Conservation (phyloP, 768 basidiomycete species). For the Mrakia hoshinonis region DNA sequence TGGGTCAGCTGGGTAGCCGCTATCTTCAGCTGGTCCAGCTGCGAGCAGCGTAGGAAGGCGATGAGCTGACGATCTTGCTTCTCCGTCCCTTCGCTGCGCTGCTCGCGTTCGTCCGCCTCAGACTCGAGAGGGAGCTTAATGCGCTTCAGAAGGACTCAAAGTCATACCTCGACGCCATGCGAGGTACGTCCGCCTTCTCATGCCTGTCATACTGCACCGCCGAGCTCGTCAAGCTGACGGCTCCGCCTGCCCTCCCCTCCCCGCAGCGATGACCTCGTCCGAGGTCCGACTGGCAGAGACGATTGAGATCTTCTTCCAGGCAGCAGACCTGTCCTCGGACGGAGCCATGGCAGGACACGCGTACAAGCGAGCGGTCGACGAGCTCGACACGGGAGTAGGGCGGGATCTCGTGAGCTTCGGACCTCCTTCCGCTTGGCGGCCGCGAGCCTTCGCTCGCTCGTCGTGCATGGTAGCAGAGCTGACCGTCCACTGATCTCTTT, state of each 20-base stretch:
- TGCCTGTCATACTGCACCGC: too few species aligned
- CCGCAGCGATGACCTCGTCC: constrained; percentile 80
- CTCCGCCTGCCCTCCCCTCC: not conserved
- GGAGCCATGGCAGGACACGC: constrained; percentile 96
- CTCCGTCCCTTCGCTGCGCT: not conserved
- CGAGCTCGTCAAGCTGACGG: not conserved
- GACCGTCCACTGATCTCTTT: not conserved
- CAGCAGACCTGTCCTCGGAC: constrained; percentile 72
- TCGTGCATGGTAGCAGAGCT: not conserved
- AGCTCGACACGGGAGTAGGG: constrained; percentile 74
- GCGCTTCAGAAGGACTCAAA: constrained; percentile 91
- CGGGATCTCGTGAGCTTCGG: constrained; percentile 65
- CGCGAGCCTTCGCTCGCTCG: not conserved
- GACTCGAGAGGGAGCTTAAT: constrained; percentile 94
- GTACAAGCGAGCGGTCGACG: constrained; percentile 89
- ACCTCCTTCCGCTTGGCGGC: not conserved
- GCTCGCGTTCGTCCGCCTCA: constrained; percentile 37
- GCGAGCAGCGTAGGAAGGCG: too few species aligned
- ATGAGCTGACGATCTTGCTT: not conserved
- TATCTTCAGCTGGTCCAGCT: too few species aligned
- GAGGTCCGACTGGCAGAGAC: constrained; percentile 89
- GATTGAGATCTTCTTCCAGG: constrained; percentile 75
- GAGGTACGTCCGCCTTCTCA: constrained; percentile 53
- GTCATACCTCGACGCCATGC: constrained; percentile 87
- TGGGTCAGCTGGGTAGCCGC: too few species aligned